phyloP scores from a whole-genome alignment of 164 flowering plant species.

The Warburgia ugandensis region DNA sequence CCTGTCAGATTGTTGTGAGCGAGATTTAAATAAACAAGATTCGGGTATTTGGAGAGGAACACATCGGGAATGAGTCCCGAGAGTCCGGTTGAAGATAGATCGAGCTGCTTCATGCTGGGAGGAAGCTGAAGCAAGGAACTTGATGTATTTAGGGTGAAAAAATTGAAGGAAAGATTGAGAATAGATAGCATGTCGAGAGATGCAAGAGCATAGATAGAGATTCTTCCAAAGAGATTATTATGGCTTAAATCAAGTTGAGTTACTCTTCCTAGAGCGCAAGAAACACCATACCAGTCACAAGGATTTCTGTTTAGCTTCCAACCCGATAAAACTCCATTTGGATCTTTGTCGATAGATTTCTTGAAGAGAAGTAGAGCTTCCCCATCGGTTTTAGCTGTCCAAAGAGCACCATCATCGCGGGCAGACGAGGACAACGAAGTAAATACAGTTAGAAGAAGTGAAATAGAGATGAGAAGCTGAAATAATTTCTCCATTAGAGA shows the following conservation, averaged over 20 bases:
- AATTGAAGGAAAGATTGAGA: conserved; percentile 51
- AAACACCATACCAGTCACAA: conserved; percentile 68
- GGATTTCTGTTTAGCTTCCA: conserved; percentile 46
- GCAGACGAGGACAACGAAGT: conserved; percentile 6
- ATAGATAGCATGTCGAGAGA: conserved; percentile 47
- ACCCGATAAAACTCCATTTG: conserved; percentile 40
- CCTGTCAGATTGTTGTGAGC: conserved; percentile 62
- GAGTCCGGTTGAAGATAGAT: conserved; percentile 46
- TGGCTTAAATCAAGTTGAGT: conserved; percentile 54
- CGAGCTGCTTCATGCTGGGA: conserved; percentile 38
- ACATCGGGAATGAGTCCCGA: conserved; percentile 45
- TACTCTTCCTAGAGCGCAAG: conserved; percentile 48
- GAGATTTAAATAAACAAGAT: conserved; percentile 44
- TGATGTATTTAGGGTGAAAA: conserved; percentile 46
- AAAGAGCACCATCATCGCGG: conserved; percentile 7
- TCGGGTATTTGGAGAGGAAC: conserved; percentile 37
- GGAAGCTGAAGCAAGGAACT: conserved; percentile 53
- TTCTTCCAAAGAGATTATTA: conserved; percentile 34
- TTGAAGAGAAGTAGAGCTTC: conserved; percentile 55
- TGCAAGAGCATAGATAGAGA: conserved; percentile 43
- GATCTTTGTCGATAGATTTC: conserved; percentile 53
- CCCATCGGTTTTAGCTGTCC: conserved; percentile 43
- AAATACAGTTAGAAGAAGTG: conserved; percentile 14
- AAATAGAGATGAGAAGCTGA: conserved; percentile 20
- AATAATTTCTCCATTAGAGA: conserved; percentile 36